Base-by-base conservation (phyloP, 352 stramenopile species). In the Pythium sp. region DNA sequence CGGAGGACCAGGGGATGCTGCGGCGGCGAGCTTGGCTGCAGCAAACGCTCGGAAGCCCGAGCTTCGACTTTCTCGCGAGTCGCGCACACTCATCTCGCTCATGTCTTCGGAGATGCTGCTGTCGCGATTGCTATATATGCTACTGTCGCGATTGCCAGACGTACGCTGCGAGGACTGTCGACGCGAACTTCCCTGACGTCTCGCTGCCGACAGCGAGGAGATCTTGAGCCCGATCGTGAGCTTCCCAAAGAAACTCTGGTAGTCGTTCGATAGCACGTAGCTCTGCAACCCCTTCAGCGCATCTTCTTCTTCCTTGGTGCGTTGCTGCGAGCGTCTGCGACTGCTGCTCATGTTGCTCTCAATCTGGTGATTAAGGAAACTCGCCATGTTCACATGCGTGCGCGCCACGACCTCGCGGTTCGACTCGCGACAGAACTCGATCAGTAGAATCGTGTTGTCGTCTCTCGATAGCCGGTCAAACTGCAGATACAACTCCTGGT, bases 221-320 rank as follows among this genome's bases (percentile, higher is more conserved):
- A 93, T 89, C 15, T 68, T 85, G 26, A 93, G 64, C 4, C 75
- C 76, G 11, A 95, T 72, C 41, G 82, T 70, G 38, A 95, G 62
- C 63, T 95, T 95, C 6, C 88, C 86, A 60, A 93, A 92, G 65
- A 93, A 95, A 55, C 83, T 93, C 60, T 93, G 84, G 58, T 90
- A 82, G 64, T 91, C 85, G 67, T 94, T 95, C 14, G 88, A 82
- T 15, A 95, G 68, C 62, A 93, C 85, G 61, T 91, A 95, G 62
- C 75, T 91, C 61, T 92, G 81, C 28, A 82, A 63, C 6, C 83
- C 75, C 5, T 62, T 69, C 5, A 53, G 14, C 0, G 68, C 56
- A 20, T 62, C 56, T 34, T 65, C 68, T 55, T 71, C 78, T 22
- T 58, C 49, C 0, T 72, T 75, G 54, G 62, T 67, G 22, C 72